Conservation (phyloP, 2,329 filamentous ascomycete genomes). For the Hypoxylon sp. region DNA sequence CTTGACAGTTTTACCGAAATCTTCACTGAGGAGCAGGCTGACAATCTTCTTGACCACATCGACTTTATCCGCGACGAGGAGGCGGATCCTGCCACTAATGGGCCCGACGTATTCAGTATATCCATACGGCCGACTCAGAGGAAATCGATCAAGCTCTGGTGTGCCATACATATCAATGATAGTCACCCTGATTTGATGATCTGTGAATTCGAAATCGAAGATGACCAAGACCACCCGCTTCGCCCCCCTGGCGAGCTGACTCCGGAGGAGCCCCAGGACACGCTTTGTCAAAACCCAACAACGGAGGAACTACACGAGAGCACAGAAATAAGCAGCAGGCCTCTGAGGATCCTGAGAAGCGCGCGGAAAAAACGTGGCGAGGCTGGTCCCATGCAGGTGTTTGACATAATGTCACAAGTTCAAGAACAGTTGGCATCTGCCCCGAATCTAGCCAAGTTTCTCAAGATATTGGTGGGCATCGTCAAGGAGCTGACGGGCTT, state of each 20-base stretch:
- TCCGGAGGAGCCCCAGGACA: conserved; percentile 77
- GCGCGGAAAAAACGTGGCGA: conserved; percentile 81
- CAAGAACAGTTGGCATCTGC: conserved; percentile 86
- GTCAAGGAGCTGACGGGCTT: conserved; percentile 92
- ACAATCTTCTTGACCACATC: conserved; percentile 86
- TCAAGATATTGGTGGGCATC: conserved; percentile 86
- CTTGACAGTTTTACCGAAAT: conserved; percentile 85
- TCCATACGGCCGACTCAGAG: conserved; percentile 71
- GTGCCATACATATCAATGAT: conserved; percentile 82
- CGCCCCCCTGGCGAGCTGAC: conserved; percentile 70
- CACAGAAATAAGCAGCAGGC: conserved; percentile 79
- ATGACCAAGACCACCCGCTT: conserved; percentile 76
- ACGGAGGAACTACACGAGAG: conserved; percentile 79
- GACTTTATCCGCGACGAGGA: conserved; percentile 90
- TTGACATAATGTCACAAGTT: conserved; percentile 91
- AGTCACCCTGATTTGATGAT: conserved; percentile 77
- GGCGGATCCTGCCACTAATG: conserved; percentile 77
- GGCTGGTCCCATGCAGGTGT: conserved; percentile 87
- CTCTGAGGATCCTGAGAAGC: conserved; percentile 79
- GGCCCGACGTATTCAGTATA: conserved; percentile 87
- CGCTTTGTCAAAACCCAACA: conserved; percentile 77
- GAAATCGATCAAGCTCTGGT: conserved; percentile 80
- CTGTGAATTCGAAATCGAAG: conserved; percentile 89
- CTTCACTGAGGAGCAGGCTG: conserved; percentile 82
- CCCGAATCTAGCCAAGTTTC: conserved; percentile 74